Evolutionary conservation across 306 rosid species (phyloP).

Genomic region (Prunus armeniaca): DNA sequence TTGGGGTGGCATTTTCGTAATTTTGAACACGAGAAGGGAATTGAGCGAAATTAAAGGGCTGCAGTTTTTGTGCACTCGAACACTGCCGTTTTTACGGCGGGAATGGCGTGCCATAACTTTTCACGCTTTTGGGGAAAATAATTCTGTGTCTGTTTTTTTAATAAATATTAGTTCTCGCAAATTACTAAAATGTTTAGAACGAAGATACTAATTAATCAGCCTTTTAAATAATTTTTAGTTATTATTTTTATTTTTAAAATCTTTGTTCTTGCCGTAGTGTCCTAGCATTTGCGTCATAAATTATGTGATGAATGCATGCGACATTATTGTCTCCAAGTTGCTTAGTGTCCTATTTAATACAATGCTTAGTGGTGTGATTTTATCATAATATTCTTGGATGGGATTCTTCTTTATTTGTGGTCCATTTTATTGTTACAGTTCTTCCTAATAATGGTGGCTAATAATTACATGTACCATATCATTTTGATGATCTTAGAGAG

Average conservation of each 20-base stretch:
- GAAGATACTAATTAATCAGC: too few relatives aligned
- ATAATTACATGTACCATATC: background rate
- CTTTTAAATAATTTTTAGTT: too few relatives aligned
- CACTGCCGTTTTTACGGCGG: conserved; percentile 83
- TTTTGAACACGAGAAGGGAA: conserved; percentile 10
- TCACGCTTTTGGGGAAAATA: conserved; percentile 24
- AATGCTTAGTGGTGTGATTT: conserved; percentile 29
- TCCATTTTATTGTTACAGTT: conserved; percentile 23
- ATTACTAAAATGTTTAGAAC: conserved; percentile 8
- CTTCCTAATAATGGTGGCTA: conserved; percentile 7
- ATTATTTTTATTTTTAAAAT: too few relatives aligned
- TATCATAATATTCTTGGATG: conserved; percentile 9
- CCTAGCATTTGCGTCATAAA: background rate
- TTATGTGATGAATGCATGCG: conserved; percentile 12
- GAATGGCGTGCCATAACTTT: conserved; percentile 42
- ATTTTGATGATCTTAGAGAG: background rate
- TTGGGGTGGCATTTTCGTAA: conserved; percentile 45
- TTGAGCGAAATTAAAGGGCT: conserved; percentile 14
- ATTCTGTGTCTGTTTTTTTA: background rate
- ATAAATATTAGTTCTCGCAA: background rate
- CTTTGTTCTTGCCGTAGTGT: background rate
- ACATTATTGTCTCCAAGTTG: conserved; percentile 16
- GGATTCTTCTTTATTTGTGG: conserved; percentile 23
- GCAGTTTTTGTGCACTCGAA: conserved; percentile 8
- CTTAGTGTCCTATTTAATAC: conserved; percentile 17